phyloP scores from a whole-genome alignment of 441 rosid species.

The Syzygium syzygioides region DNA sequence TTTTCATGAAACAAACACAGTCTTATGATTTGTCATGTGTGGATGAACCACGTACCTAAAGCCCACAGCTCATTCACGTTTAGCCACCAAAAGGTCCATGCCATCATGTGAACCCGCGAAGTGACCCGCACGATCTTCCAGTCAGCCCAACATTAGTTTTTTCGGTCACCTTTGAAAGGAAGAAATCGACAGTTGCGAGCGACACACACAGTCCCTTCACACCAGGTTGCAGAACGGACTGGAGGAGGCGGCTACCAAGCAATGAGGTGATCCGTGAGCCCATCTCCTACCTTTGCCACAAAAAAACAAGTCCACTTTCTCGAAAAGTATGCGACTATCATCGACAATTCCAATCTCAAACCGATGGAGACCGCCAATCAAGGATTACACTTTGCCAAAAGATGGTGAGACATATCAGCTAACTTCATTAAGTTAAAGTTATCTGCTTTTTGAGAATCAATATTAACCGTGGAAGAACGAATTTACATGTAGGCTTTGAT shows the following conservation, averaged over 20 bases:
- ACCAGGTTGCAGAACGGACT: not conserved
- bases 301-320: not conserved
- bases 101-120: not conserved
- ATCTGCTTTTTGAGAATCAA: not conserved
- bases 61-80: not conserved
- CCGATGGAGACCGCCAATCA: not conserved
- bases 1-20: no score
- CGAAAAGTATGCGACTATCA: not conserved
- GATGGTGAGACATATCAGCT: not conserved
- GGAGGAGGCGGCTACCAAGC: not conserved
- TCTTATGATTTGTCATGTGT: not conserved
- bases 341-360: no score
- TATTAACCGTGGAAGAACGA: not conserved
- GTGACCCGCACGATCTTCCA: not conserved
- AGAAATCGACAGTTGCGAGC: not conserved
- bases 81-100: not conserved
- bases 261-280: not conserved
- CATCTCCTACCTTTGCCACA: not conserved
- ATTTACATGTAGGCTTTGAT: not conserved
- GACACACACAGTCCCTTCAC: not conserved
- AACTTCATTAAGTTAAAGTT: not conserved
- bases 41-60: not conserved
- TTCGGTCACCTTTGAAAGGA: not conserved
- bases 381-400: not conserved
- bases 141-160: not conserved